Percentiles rank a stretch among this genome's conserved stretches.
phyloP scores from a whole-genome alignment of 2,329 filamentous ascomycete genomes.

The Pseudocercospora eumusae region DNA sequence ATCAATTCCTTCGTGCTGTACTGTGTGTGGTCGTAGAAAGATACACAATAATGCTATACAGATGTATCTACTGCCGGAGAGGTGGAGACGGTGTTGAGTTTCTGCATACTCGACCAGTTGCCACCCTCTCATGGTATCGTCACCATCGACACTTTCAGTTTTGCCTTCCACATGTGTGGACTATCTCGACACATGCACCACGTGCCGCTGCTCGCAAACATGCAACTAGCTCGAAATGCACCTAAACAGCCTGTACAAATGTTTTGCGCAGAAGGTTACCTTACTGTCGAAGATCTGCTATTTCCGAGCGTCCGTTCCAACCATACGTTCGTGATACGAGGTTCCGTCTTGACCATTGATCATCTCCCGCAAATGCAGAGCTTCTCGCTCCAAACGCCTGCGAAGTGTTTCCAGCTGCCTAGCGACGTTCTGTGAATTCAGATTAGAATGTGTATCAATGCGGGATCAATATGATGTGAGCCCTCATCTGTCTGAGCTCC shows the following conservation, averaged over 20 bases:
- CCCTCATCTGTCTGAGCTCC: background rate
- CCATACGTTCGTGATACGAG: background rate
- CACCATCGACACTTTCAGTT: background rate
- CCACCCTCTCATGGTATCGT: background rate
- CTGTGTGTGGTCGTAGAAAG: no score
- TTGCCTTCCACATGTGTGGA: background rate
- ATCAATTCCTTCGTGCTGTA: background rate
- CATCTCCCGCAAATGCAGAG: background rate
- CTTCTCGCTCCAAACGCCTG: background rate
- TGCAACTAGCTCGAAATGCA: background rate
- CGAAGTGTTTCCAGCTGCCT: background rate
- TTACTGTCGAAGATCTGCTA: background rate
- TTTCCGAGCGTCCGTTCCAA: background rate
- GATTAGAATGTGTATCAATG: no score
- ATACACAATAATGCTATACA: background rate
- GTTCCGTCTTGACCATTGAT: background rate
- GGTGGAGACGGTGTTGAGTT: background rate
- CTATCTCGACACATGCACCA: background rate
- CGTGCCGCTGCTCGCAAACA: background rate
- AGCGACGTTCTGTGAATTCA: background rate
- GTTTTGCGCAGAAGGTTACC: background rate
- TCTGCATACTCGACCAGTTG: background rate
- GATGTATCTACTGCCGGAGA: background rate
- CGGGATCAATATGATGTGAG: background rate
- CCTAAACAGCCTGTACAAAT: background rate